phyloP scores from a whole-genome alignment of 805 yeast genomes.

The Barnettozyma sucrosica region DNA sequence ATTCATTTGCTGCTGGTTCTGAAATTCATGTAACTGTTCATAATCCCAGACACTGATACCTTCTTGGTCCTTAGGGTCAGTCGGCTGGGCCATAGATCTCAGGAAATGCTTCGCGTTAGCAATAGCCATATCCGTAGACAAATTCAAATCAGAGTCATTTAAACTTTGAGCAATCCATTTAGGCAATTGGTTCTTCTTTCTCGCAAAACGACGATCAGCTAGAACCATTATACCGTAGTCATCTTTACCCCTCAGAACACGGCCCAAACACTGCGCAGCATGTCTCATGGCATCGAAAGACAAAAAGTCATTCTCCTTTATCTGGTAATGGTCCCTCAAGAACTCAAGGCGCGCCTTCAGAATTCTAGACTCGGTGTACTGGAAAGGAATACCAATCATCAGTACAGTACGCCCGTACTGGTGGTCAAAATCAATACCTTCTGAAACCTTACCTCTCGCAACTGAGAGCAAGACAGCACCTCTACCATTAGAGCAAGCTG shows the following conservation, averaged over 20 bases:
- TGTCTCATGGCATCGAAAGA: constrained; percentile 99
- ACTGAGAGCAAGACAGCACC: constrained; percentile 96
- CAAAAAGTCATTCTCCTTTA: constrained; percentile 87
- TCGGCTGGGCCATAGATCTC: constrained; percentile 91
- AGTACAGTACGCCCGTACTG: constrained; percentile 96
- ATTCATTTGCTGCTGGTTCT: constrained; percentile 39
- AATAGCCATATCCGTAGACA: constrained; percentile 96
- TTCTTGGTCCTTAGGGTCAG: constrained; percentile 82
- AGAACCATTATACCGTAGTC: constrained; percentile 98
- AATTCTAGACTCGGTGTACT: constrained; percentile 95
- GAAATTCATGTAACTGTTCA: constrained; percentile 57
- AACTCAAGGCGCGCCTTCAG: constrained; percentile 93
- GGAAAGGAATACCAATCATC: constrained; percentile 99
- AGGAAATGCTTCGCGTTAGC: constrained; percentile 91
- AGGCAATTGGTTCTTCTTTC: constrained; percentile 84
- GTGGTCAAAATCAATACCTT: constrained; percentile 98
- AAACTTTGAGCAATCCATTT: constrained; percentile 96
- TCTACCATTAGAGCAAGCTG: constrained; percentile 95
- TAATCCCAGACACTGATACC: constrained; percentile 92
- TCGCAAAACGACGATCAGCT: constrained; percentile 88
- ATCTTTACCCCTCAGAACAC: constrained; percentile 95
- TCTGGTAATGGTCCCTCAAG: constrained; percentile 85
- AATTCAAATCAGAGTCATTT: constrained; percentile 82
- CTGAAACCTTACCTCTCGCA: constrained; percentile 98
- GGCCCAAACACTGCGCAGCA: constrained; percentile 97